These are phyloP conservation scores for Agastache rugosa DNA, from an alignment of 257 asterid species.

Conservation along the genomic window DNA sequence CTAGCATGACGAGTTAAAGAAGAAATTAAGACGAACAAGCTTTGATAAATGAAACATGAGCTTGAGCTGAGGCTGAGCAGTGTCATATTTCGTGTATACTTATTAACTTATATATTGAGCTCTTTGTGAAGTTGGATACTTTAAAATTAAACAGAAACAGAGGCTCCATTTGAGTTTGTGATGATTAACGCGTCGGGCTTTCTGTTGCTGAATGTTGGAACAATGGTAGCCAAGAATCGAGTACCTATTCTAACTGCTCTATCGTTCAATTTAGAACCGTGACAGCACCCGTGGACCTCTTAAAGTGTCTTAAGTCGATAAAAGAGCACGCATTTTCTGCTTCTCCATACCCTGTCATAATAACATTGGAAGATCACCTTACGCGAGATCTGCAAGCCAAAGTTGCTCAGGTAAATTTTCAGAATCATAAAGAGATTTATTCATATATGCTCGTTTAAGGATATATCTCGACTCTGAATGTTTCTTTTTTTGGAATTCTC, in stretches of 20 bases:
- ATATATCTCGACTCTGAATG: neutral
- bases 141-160: neutral
- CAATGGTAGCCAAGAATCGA: neutral
- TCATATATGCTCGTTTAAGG: neutral
- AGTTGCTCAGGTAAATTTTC: constrained; percentile 73
- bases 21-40: neutral
- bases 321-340: constrained; percentile 73
- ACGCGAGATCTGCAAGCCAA: constrained; percentile 76
- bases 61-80: constrained; percentile 3
- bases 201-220: neutral
- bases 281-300: constrained; percentile 78
- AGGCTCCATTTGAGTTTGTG: neutral
- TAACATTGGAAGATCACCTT: constrained; percentile 91
- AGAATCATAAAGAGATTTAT: neutral
- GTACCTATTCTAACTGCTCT: neutral
- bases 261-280: constrained; percentile 57
- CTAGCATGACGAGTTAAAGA: neutral
- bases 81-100: neutral
- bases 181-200: neutral
- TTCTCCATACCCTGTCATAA: constrained; percentile 77
- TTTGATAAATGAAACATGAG: neutral
- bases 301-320: constrained; percentile 69
- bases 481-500: constrained; percentile 7
- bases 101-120: neutral
- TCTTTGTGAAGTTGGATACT: neutral